Evolutionary conservation across 2,329 filamentous ascomycete genomes (phyloP).

Genomic region (Calonectria hawksworthii): DNA sequence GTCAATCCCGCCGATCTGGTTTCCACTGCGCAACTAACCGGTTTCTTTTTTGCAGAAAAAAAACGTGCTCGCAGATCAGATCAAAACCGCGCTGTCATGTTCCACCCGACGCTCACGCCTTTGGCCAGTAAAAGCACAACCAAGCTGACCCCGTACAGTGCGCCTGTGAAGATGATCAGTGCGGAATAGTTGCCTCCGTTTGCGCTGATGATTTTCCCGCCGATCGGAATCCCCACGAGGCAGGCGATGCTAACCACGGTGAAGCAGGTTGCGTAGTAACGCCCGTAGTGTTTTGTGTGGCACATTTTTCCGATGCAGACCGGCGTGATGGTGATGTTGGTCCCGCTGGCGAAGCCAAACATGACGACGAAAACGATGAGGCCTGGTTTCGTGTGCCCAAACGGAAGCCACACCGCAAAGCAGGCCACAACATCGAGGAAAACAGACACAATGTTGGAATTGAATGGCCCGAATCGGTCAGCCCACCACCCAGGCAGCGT

Average conservation of each 20-base stretch:
- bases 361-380: not conserved
- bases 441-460: not conserved
- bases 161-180: not conserved
- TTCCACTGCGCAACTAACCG: not conserved
- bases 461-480: constrained; percentile 2
- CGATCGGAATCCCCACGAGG: constrained; percentile 1
- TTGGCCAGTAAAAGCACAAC: not conserved
- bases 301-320: not conserved
- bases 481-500: not conserved
- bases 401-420: constrained; percentile 1
- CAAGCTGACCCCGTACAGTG: not conserved
- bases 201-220: not conserved
- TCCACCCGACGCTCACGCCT: not conserved
- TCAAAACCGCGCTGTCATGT: not conserved
- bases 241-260: not conserved
- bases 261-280: constrained; percentile 2
- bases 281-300: not conserved
- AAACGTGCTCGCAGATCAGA: not conserved
- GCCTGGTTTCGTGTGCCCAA: not conserved
- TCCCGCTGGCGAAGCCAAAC: constrained; percentile 1
- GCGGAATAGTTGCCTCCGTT: not conserved
- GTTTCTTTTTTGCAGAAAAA: not conserved
- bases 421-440: not conserved
- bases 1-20: not conserved
- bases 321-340: not conserved